Percentiles rank a stretch among this genome's conserved stretches.
Conservation (phyloP, 2,329 filamentous ascomycete species). For the Seiridium cupressi region DNA sequence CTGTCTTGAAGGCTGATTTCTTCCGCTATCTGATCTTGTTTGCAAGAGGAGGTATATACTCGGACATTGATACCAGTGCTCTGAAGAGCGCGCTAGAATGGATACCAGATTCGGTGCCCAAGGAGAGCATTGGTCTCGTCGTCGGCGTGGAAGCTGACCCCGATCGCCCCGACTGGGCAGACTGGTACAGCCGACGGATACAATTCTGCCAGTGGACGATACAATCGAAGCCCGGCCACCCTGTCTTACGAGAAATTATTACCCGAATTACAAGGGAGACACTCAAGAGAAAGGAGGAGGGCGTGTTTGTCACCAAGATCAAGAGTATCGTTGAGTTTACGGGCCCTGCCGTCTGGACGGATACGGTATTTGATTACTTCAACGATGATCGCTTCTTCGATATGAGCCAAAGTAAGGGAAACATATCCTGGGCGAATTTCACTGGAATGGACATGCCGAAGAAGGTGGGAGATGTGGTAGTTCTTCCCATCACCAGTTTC, state of each 20-base stretch:
- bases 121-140: conserved; percentile 77
- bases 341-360: conserved; percentile 92
- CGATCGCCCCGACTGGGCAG: conserved; percentile 84
- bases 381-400: conserved; percentile 90
- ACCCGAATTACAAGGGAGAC: conserved; percentile 82
- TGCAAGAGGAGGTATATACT: conserved; percentile 68
- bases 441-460: conserved; percentile 81
- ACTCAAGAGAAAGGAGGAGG: conserved; percentile 66
- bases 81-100: conserved; percentile 82
- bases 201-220: conserved; percentile 99
- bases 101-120: conserved; percentile 77
- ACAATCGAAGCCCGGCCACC: conserved; percentile 91
- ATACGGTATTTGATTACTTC: conserved; percentile 87
- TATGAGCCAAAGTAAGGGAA: conserved; percentile 65
- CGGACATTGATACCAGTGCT: conserved; percentile 87
- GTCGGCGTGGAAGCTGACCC: conserved; percentile 96
- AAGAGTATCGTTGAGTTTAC: conserved; percentile 91
- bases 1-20: conserved; percentile 77
- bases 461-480: conserved; percentile 89
- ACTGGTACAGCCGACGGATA: conserved; percentile 95
- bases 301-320: conserved; percentile 48
- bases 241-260: conserved; percentile 84
- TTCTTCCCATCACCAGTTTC: conserved; percentile 95
- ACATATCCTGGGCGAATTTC: conserved; percentile 85
- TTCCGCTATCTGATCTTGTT: conserved; percentile 71